Percentiles rank a stretch among this genome's conserved stretches.
phyloP scores from a whole-genome alignment of 2,329 filamentous ascomycete species.

The Albifimbria verrucaria region DNA sequence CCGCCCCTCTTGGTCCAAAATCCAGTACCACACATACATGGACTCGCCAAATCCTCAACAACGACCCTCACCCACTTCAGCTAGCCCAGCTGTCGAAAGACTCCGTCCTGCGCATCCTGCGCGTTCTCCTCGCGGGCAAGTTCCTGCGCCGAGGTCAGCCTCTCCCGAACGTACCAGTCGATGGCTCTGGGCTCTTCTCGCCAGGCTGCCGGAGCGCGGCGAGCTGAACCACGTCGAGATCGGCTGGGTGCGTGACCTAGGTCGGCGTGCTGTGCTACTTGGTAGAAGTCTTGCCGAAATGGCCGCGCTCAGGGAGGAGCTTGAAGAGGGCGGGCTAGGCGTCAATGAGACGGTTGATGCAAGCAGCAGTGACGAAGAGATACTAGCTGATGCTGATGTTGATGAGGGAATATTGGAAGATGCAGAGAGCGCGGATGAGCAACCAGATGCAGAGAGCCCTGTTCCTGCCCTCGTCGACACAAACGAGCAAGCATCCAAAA shows the following conservation, averaged over 20 bases:
- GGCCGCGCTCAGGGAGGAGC: constrained; percentile 42
- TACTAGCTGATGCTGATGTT: constrained; percentile 28
- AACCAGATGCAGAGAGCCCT: constrained; percentile 7
- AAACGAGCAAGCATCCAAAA: too few relatives aligned
- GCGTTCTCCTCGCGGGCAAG: constrained; percentile 61
- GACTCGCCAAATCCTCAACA: constrained; percentile 47
- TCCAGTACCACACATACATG: constrained; percentile 49
- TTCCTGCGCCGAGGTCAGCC: constrained; percentile 58
- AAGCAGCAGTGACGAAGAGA: constrained; percentile 36
- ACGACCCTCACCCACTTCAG: constrained; percentile 57
- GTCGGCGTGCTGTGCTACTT: constrained; percentile 67
- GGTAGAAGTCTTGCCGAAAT: constrained; percentile 53
- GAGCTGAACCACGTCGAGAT: constrained; percentile 74
- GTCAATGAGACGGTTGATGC: constrained; percentile 45
- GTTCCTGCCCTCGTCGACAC: neutral
- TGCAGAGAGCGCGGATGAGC: constrained; percentile 16
- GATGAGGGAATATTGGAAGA: constrained; percentile 23
- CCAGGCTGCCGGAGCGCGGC: constrained; percentile 69
- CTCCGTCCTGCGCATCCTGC: constrained; percentile 63
- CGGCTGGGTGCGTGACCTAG: constrained; percentile 72
- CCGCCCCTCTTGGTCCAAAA: constrained; percentile 49
- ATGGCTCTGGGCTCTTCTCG: constrained; percentile 85
- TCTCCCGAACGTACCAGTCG: constrained; percentile 66
- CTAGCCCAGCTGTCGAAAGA: constrained; percentile 64
- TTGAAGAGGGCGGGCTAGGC: constrained; percentile 37